Evolutionary conservation across 2,329 filamentous ascomycete species (phyloP).

Genomic region (Sclerotinia minor): DNA sequence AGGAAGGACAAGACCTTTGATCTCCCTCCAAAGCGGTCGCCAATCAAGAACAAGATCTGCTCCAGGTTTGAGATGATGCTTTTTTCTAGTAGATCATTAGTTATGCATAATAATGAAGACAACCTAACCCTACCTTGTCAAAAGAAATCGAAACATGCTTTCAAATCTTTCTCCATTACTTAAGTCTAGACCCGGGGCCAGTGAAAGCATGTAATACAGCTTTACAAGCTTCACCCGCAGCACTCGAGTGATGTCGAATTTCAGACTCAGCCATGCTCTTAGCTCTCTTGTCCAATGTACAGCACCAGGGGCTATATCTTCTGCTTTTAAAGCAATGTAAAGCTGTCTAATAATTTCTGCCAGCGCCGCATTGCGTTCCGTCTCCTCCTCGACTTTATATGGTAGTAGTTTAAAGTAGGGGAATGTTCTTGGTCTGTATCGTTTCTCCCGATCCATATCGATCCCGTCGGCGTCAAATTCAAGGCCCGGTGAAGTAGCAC

Average conservation of each 20-base stretch:
- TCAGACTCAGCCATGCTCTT: constrained; percentile 90
- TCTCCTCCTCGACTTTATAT: constrained; percentile 80
- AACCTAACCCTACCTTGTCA: constrained; percentile 78
- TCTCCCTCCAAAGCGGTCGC: constrained; percentile 87
- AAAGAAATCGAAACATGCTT: constrained; percentile 86
- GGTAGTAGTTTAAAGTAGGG: constrained; percentile 90
- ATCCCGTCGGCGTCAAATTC: constrained; percentile 52
- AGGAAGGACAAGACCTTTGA: constrained; percentile 87
- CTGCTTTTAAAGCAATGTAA: constrained; percentile 85
- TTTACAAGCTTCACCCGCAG: constrained; percentile 81
- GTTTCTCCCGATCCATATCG: constrained; percentile 55
- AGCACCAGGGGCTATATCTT: constrained; percentile 91
- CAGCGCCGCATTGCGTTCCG: constrained; percentile 74
- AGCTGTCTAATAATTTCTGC: constrained; percentile 89
- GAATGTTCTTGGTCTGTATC: constrained; percentile 85
- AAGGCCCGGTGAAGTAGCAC: constrained; percentile 79
- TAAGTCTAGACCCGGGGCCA: constrained; percentile 85
- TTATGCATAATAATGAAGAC: neutral
- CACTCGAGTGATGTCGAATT: constrained; percentile 91
- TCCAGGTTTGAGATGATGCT: constrained; percentile 89
- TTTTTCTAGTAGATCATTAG: constrained; percentile 62
- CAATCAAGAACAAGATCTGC: constrained; percentile 92
- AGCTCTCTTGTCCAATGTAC: constrained; percentile 97
- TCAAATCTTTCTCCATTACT: constrained; percentile 84
- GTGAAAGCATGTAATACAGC: constrained; percentile 89